Evolutionary conservation across 768 basidiomycete genomes (phyloP).

Genomic region (Xanthoconium purpureum): DNA sequence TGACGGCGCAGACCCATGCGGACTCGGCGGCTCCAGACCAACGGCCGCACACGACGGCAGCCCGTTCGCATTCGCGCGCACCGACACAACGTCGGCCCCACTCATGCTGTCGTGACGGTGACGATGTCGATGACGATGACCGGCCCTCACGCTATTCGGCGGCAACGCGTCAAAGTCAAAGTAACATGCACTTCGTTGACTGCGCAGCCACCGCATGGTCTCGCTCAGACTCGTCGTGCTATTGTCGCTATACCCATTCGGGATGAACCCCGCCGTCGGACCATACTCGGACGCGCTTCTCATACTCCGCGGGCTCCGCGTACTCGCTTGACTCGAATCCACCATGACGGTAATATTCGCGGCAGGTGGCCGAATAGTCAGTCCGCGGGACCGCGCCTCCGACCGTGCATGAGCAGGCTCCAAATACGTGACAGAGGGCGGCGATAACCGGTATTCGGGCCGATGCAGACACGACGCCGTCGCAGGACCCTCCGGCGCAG

Average conservation of each 20-base stretch:
- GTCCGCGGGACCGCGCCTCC: neutral
- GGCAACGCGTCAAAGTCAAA: conserved; percentile 33
- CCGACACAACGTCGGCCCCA: neutral
- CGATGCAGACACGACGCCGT: conserved; percentile 37
- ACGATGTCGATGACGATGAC: neutral
- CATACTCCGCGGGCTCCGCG: neutral
- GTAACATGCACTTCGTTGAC: conserved; percentile 15
- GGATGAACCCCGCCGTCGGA: conserved; percentile 32
- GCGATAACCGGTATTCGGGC: conserved; percentile 26
- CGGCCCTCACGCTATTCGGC: neutral
- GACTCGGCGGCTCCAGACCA: neutral
- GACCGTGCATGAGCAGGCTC: conserved; percentile 17
- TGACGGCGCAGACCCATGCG: neutral
- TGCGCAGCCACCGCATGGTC: conserved; percentile 6
- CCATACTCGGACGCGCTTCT: conserved; percentile 14
- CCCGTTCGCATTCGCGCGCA: no score
- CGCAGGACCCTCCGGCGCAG: conserved; percentile 44
- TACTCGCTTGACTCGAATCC: neutral
- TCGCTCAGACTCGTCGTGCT: conserved; percentile 11
- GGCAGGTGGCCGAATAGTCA: neutral
- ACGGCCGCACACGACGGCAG: neutral
- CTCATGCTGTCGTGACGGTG: neutral
- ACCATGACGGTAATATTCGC: neutral
- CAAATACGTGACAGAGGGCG: conserved; percentile 17
- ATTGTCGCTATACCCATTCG: conserved; percentile 6